Conservation (phyloP, 2,329 filamentous ascomycete species). For the Anthostomella pinea region DNA sequence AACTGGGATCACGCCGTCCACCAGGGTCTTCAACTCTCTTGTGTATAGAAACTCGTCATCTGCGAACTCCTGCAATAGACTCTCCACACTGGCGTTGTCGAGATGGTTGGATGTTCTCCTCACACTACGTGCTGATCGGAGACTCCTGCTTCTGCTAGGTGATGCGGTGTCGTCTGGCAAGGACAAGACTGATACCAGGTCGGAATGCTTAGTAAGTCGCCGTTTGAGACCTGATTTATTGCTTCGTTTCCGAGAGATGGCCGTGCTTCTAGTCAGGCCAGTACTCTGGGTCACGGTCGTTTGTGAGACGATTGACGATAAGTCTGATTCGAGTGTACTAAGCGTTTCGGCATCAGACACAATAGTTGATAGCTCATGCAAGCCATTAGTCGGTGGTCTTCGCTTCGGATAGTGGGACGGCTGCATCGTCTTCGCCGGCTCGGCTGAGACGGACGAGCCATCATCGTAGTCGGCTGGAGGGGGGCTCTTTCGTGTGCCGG, state of each 20-base stretch:
- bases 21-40: constrained; percentile 85
- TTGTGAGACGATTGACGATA: constrained; percentile 48
- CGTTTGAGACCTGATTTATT: constrained; percentile 61
- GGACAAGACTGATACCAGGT: constrained; percentile 90
- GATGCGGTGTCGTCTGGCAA: constrained; percentile 57
- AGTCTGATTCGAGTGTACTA: constrained; percentile 46
- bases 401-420: constrained; percentile 23
- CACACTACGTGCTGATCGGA: constrained; percentile 74
- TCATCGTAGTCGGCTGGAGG: constrained; percentile 33
- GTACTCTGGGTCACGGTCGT: constrained; percentile 54
- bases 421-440: constrained; percentile 23
- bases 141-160: constrained; percentile 62
- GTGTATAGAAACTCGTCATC: constrained; percentile 86
- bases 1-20: constrained; percentile 93
- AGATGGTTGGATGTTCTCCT: constrained; percentile 68
- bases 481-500: constrained; percentile 32
- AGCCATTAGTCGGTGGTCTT: constrained; percentile 51
- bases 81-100: constrained; percentile 66
- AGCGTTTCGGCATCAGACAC: constrained; percentile 47
- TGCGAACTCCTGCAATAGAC: constrained; percentile 75
- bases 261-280: constrained; percentile 45
- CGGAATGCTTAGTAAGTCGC: constrained; percentile 84
- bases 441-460: constrained; percentile 29
- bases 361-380: constrained; percentile 57
- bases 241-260: constrained; percentile 43